Percentiles rank a stretch among this genome's conserved stretches.
Conservation (phyloP, 306 rosid genomes). For the Casuarina equisetifolia region DNA sequence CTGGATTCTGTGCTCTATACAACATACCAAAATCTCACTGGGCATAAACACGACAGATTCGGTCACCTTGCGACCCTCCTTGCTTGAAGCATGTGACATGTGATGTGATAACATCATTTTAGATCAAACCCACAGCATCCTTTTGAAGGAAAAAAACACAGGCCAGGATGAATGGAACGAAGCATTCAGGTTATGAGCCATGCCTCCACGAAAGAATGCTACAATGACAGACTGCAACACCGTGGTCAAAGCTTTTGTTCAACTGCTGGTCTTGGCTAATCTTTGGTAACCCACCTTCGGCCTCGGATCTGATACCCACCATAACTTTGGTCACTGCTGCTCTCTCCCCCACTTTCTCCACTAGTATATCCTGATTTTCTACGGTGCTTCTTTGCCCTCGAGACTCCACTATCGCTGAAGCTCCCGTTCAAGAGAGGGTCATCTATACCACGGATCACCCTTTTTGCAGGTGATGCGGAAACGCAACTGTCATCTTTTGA, state of each 20-base stretch:
- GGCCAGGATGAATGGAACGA: background rate
- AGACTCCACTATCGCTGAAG: constrained; percentile 71
- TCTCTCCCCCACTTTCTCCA: constrained; percentile 97
- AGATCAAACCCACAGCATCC: constrained; percentile 23
- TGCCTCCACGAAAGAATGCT: constrained; percentile 10
- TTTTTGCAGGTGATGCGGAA: constrained; percentile 45
- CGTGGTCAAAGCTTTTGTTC: constrained; percentile 2
- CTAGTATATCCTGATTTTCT: constrained; percentile 70
- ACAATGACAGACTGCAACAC: constrained; percentile 15
- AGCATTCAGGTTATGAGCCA: background rate
- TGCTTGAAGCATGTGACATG: background rate
- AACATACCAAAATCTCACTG: constrained; percentile 23
- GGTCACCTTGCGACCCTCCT: constrained; percentile 14
- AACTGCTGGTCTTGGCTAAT: constrained; percentile 38
- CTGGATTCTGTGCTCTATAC: constrained; percentile 24
- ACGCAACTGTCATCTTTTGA: constrained; percentile 85
- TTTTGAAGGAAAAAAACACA: constrained; percentile 18
- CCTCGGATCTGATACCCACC: constrained; percentile 84
- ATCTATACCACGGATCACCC: constrained; percentile 92
- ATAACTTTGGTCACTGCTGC: constrained; percentile 79
- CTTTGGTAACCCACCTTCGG: constrained; percentile 88
- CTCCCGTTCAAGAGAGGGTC: constrained; percentile 92
- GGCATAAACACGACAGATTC: constrained; percentile 18
- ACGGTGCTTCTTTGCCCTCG: constrained; percentile 78
- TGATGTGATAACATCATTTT: constrained; percentile 16